Evolutionary conservation across 768 basidiomycete genomes (phyloP).

Genomic region (Myochromella boudieri): DNA sequence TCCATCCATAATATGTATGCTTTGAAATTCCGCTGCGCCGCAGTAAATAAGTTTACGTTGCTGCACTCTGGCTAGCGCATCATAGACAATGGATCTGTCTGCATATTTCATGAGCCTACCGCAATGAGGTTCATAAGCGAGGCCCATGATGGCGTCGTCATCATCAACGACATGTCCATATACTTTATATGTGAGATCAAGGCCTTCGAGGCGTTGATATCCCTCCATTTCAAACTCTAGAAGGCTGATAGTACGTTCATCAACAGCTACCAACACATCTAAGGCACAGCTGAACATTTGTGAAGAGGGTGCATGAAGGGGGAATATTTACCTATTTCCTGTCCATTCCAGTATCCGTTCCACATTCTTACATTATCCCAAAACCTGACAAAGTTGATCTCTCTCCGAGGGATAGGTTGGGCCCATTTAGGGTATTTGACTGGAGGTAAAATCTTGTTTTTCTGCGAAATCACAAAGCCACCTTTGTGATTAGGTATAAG

Average conservation of each 20-base stretch:
- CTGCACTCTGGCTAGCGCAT: conserved; percentile 29
- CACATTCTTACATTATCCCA: conserved; percentile 25
- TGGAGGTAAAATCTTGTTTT: conserved; percentile 18
- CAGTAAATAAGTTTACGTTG: conserved; percentile 24
- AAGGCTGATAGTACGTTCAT: conserved; percentile 20
- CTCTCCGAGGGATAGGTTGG: conserved; percentile 32
- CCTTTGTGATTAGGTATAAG: conserved; percentile 23
- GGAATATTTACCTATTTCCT: conserved; percentile 29
- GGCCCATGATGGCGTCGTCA: conserved; percentile 31
- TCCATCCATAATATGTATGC: conserved; percentile 31
- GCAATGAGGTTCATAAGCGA: conserved; percentile 35
- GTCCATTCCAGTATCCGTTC: conserved; percentile 37
- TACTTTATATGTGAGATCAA: conserved; percentile 36
- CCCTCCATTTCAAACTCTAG: conserved; percentile 32
- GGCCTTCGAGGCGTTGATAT: conserved; percentile 25
- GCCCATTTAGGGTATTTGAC: conserved; percentile 36
- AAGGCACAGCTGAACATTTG: background rate
- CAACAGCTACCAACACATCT: conserved; percentile 35
- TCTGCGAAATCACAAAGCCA: conserved; percentile 31
- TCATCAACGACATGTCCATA: conserved; percentile 32
- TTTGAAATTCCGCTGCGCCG: conserved; percentile 15
- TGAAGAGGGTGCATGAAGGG: background rate
- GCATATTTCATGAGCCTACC: conserved; percentile 27
- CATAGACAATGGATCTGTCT: conserved; percentile 31
- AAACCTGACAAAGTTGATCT: conserved; percentile 34